Percentiles rank a stretch among this genome's conserved stretches.
Evolutionary conservation across 192 early-diverging fungal species (phyloP).

Genomic region (Mortierella hygrophila): DNA sequence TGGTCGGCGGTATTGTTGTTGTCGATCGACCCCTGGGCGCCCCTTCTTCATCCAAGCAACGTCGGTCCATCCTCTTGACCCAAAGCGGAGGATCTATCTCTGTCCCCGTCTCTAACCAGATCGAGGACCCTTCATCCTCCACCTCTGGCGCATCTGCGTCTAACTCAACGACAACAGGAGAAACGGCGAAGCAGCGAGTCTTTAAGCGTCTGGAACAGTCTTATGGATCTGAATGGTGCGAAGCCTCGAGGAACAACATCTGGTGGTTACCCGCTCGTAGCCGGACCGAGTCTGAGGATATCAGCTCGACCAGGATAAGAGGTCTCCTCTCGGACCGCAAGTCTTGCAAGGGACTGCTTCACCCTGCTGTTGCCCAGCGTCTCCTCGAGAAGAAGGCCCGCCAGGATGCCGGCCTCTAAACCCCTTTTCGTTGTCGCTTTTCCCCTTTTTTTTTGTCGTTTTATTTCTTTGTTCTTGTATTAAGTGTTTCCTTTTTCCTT

Average conservation of each 20-base stretch:
- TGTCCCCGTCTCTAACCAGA: constrained; percentile 34
- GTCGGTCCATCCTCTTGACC: constrained; percentile 43
- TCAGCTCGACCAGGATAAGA: constrained; percentile 47
- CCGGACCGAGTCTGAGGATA: constrained; percentile 41
- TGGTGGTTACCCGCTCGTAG: constrained; percentile 51
- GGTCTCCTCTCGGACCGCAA: constrained; percentile 22
- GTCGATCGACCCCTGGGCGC: constrained; percentile 47
- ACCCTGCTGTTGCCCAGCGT: constrained; percentile 34
- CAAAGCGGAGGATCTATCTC: constrained; percentile 30
- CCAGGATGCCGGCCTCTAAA: constrained; percentile 20
- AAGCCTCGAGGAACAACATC: constrained; percentile 38
- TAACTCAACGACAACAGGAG: not conserved
- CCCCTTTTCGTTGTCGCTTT: not conserved
- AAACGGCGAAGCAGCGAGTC: constrained; percentile 27
- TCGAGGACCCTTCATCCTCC: not conserved
- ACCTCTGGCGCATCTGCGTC: not conserved
- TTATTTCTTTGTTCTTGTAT: not conserved
- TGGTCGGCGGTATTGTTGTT: constrained; percentile 39
- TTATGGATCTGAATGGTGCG: constrained; percentile 48
- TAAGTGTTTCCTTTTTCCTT: constrained; percentile 2
- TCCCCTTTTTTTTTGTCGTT: not conserved
- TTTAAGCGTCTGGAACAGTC: constrained; percentile 31
- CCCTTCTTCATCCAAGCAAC: constrained; percentile 21
- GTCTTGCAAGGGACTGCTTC: constrained; percentile 39
- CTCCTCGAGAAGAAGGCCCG: constrained; percentile 30